These are phyloP conservation scores for Umbelopsis sp. DNA, from an alignment of 192 early-diverging fungal species.

Conservation along the genomic window DNA sequence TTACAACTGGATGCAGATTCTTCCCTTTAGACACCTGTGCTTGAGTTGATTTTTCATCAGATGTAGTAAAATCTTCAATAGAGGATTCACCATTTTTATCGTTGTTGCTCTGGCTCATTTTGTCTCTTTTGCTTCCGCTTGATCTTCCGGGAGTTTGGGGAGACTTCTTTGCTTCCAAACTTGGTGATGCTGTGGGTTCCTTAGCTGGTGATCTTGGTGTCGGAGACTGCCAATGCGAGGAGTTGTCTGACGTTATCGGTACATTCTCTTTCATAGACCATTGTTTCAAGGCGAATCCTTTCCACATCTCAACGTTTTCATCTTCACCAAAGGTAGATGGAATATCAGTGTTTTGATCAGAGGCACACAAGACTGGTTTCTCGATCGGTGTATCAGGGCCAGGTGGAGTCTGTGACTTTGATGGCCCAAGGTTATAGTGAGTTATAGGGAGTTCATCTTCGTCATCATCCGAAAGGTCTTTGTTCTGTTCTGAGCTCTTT, in stretches of 20 bases:
- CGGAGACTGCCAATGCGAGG: background rate
- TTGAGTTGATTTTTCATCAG: background rate
- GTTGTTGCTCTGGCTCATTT: background rate
- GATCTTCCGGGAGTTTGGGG: background rate
- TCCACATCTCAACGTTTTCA: conserved; percentile 15
- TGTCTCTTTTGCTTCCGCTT: background rate
- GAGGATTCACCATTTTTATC: background rate
- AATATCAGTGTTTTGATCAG: background rate
- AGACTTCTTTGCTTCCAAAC: background rate
- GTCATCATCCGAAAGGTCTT: background rate
- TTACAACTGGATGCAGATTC: background rate
- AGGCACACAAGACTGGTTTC: background rate
- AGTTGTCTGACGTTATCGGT: background rate
- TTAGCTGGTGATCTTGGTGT: background rate
- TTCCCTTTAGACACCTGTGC: background rate
- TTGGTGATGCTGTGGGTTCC: background rate
- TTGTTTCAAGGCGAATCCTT: conserved; percentile 3
- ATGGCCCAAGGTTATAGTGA: background rate
- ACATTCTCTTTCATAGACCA: background rate
- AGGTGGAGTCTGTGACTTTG: background rate
- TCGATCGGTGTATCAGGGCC: background rate
- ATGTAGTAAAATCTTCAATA: background rate
- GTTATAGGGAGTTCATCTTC: background rate
- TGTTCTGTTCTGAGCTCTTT: background rate
- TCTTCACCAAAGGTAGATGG: background rate